Evolutionary conservation across 306 rosid genomes (phyloP), one percentile per base, ranked within the genome.

Genomic region (Cyamopsis tetragonoloba): DNA sequence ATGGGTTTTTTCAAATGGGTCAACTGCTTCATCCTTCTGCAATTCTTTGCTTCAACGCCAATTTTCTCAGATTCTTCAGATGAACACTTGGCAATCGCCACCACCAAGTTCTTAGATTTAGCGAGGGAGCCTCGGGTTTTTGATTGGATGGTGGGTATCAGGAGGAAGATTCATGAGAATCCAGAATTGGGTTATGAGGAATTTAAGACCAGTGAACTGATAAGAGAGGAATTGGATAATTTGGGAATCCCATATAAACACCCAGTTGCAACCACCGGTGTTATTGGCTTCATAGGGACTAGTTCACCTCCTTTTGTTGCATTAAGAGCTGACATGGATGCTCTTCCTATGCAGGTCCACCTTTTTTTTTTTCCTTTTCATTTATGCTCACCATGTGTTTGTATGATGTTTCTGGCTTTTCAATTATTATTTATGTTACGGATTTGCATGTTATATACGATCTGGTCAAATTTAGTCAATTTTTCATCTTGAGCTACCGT

Each of bases 241-340:
- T 28, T 92, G 76, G 91, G 75, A 17, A 38, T 92, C 46, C 11
- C 79, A 27, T 92, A 84, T 61, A 75, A 79, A 55, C 49, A 89
- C 79, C 95, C 95, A 42, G 51, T 92, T 42, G 92, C 96, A 13
- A 47, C 76, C 3, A 89, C 98, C 1, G 98, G 98, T 48, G 81
- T 92, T 46, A 62, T 92, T 30, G 95, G 84, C 60, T 86, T 72
- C 66, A 58, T 92, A 28, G 98, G 98, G 38, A 78, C 89, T 9
- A 85, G 90, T 1, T 41, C 26, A 0, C 75, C 95, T 8, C 98
- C 98, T 51, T 87, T 84, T 77, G 96, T 89, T 42, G 98, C 98
- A 20, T 61, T 92, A 27, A 83, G 98, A 67, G 93, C 96, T 11
- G 96, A 92, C 63, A 92, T 89, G 96, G 98, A 89, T 83, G 98